Percentiles rank a stretch among this genome's conserved stretches.
Evolutionary conservation across 441 rosid genomes (phyloP).

Genomic region (Pelargonium myrrhifolium): DNA sequence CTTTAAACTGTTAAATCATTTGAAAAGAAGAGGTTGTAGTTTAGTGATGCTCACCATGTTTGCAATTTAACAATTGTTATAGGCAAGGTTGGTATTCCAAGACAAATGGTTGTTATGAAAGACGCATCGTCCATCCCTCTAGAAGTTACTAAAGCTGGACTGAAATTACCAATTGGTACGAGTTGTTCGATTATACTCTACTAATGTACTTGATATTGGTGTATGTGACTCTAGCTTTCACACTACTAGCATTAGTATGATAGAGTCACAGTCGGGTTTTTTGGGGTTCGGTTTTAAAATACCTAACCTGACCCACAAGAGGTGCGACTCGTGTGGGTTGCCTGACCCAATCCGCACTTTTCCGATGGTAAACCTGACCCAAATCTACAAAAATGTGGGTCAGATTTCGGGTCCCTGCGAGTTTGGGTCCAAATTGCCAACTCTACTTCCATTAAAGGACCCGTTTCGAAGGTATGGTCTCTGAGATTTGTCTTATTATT

Average conservation of each 20-base stretch:
- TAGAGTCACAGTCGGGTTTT: too few relatives aligned
- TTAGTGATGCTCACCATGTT: constrained; percentile 27
- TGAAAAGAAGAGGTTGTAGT: background rate
- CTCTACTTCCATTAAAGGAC: too few relatives aligned
- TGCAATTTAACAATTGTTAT: constrained; percentile 54
- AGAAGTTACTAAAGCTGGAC: constrained; percentile 62
- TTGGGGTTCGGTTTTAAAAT: too few relatives aligned
- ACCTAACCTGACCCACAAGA: too few relatives aligned
- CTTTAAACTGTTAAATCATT: background rate
- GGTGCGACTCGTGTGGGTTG: too few relatives aligned
- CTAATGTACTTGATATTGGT: too few relatives aligned
- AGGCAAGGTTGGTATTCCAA: constrained; percentile 75
- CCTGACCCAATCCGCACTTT: too few relatives aligned
- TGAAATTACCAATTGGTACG: constrained; percentile 78
- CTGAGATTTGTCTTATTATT: background rate
- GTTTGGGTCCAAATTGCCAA: too few relatives aligned
- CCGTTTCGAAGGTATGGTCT: background rate
- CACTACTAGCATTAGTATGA: background rate
- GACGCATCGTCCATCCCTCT: constrained; percentile 68
- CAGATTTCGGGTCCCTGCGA: too few relatives aligned
- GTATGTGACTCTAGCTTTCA: background rate
- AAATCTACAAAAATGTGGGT: too few relatives aligned
- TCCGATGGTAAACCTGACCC: too few relatives aligned
- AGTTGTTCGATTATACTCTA: too few relatives aligned
- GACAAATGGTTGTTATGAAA: constrained; percentile 57